Conservation (phyloP, 768 basidiomycete species). For the Hysterangium stoloniferum region DNA sequence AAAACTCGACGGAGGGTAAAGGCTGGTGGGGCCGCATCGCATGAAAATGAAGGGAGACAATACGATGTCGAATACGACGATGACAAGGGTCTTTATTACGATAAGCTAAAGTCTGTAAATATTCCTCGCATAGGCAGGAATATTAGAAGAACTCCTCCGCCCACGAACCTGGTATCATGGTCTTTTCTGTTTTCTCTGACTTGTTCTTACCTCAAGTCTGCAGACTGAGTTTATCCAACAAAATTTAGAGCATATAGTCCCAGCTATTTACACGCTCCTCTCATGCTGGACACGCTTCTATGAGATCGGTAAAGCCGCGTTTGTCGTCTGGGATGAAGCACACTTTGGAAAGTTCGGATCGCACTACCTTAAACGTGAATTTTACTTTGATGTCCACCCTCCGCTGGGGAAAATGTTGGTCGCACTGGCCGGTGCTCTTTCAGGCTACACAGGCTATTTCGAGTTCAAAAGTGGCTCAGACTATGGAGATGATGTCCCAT, state of each 20-base stretch:
- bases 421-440: conserved; percentile 81
- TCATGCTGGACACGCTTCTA: conserved; percentile 94
- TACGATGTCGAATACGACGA: conserved; percentile 42
- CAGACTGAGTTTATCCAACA: conserved; percentile 73
- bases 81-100: conserved; percentile 56
- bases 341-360: conserved; percentile 99
- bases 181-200: conserved; percentile 3
- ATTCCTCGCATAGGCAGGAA: conserved; percentile 5
- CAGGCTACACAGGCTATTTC: conserved; percentile 87
- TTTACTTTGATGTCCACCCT: conserved; percentile 99
- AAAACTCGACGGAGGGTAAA: conserved; percentile 37
- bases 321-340: conserved; percentile 98
- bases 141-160: conserved; percentile 4
- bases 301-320: conserved; percentile 76
- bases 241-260: conserved; percentile 71
- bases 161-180: conserved; percentile 11
- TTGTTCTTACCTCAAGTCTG: conserved; percentile 6
- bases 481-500: conserved; percentile 83
- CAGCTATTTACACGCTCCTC: conserved; percentile 83
- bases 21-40: conserved; percentile 18
- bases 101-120: conserved; percentile 31
- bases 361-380: conserved; percentile 96
- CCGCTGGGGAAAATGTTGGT: conserved; percentile 99
- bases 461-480: conserved; percentile 89
- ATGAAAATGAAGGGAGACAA: conserved; percentile 20